A percentile compares a stretch with the other conserved stretches of the same genome.
phyloP scores from a whole-genome alignment of 2,329 filamentous ascomycete species.

The Niveomyces coronatus region DNA sequence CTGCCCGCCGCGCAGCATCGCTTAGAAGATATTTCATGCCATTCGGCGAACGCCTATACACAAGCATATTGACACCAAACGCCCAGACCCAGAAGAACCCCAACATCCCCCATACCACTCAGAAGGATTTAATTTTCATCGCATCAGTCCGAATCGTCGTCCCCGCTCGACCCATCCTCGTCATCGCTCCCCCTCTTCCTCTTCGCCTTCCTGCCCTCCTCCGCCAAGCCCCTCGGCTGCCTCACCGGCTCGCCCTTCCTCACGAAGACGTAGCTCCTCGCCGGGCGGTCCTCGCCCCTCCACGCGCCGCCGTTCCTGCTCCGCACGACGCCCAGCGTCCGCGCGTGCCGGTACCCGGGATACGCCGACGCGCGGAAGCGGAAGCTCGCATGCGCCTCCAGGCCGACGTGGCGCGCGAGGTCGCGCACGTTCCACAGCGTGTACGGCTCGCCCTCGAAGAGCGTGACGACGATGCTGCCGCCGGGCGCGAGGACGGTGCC shows the following conservation, averaged over 20 bases:
- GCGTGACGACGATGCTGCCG: constrained; percentile 64
- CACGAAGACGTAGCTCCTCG: constrained; percentile 53
- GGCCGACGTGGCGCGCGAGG: constrained; percentile 65
- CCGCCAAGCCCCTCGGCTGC: constrained; percentile 19
- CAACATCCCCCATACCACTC: not conserved
- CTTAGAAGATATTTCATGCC: too few relatives aligned
- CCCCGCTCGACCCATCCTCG: not conserved
- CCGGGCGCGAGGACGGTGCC: constrained; percentile 41
- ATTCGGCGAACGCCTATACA: too few relatives aligned
- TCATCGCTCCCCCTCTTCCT: constrained; percentile 3
- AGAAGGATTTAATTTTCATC: not conserved
- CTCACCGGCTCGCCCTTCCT: constrained; percentile 40
- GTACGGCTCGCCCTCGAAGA: constrained; percentile 93
- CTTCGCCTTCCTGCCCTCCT: constrained; percentile 4
- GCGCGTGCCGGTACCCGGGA: constrained; percentile 62
- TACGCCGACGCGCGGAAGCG: constrained; percentile 57
- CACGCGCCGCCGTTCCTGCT: constrained; percentile 30
- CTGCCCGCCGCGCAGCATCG: too few relatives aligned
- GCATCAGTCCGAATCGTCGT: not conserved
- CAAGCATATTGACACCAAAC: too few relatives aligned
- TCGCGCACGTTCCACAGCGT: constrained; percentile 92
- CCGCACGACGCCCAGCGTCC: constrained; percentile 58
- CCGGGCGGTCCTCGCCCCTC: constrained; percentile 32
- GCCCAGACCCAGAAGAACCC: not conserved
- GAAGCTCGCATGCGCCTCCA: constrained; percentile 62